Conservation (phyloP, 1,139 yeast species). For the Lodderomyces margitis region DNA sequence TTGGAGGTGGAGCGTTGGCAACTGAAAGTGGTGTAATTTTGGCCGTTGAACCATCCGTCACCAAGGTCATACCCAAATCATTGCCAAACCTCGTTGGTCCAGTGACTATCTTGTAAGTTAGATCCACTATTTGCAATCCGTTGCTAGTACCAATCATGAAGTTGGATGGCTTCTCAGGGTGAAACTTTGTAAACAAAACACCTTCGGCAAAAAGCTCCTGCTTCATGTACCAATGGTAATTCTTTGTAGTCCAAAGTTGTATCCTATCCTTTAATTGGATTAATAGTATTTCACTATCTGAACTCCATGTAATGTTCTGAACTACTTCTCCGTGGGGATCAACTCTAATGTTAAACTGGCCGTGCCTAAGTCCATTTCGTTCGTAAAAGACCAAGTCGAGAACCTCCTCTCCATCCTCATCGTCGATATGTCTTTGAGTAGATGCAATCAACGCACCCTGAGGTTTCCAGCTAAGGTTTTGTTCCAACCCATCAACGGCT, state of each 20-base stretch:
- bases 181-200: slow-evolving; percentile 67
- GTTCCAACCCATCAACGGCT: slow-evolving; percentile 82
- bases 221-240: slow-evolving; percentile 94
- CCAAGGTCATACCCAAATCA: slow-evolving; percentile 78
- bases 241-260: slow-evolving; percentile 88
- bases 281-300: slow-evolving; percentile 76
- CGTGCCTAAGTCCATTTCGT: slow-evolving; percentile 89
- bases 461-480: slow-evolving; percentile 80
- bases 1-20: slow-evolving; percentile 96
- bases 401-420: slow-evolving; percentile 39
- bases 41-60: slow-evolving; percentile 73
- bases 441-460: slow-evolving; percentile 87
- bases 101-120: slow-evolving; percentile 59
- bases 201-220: slow-evolving; percentile 55
- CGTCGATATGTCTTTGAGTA: slow-evolving; percentile 59
- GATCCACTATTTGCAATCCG: slow-evolving; percentile 61
- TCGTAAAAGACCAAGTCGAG: slow-evolving; percentile 78
- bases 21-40: slow-evolving; percentile 78
- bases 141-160: slow-evolving; percentile 59
- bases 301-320: slow-evolving; percentile 71
- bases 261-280: slow-evolving; percentile 59
- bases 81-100: slow-evolving; percentile 70
- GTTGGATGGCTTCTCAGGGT: slow-evolving; percentile 83
- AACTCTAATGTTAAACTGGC: slow-evolving; percentile 73
- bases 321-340: slow-evolving; percentile 47